Evolutionary conservation across 805 yeast species (phyloP).

Genomic region (Saturnispora zaruensis): DNA sequence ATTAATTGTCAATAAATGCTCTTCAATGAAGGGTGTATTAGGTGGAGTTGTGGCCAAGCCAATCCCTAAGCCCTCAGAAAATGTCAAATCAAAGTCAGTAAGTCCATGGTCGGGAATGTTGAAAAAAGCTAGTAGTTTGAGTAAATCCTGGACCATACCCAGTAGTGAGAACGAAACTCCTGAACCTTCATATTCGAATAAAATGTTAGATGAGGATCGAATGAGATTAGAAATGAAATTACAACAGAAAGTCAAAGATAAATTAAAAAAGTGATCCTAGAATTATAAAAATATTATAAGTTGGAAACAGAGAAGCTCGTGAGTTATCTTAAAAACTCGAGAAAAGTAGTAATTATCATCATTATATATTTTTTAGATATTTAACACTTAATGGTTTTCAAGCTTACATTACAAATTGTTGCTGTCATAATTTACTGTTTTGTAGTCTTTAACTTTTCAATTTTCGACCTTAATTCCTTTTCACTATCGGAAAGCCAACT

Average conservation of each 20-base stretch:
- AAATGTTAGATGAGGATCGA: slow-evolving; percentile 34
- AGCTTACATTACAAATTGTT: neutral
- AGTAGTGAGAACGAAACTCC: slow-evolving; percentile 11
- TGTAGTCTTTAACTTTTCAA: slow-evolving; percentile 33
- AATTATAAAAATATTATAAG: neutral
- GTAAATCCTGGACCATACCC: slow-evolving; percentile 7
- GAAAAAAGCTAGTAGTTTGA: slow-evolving; percentile 5
- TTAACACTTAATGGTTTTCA: neutral
- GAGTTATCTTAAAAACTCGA: no score
- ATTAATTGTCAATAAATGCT: neutral
- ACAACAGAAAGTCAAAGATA: slow-evolving; percentile 34
- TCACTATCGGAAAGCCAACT: slow-evolving; percentile 79
- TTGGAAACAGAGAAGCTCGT: no score
- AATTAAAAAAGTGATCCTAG: slow-evolving; percentile 20
- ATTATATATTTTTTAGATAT: neutral
- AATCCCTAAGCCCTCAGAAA: neutral
- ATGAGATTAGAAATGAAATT: slow-evolving; percentile 40
- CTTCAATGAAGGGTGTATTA: slow-evolving; percentile 4
- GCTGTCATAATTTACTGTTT: slow-evolving; percentile 1
- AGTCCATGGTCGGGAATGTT: slow-evolving; percentile 7
- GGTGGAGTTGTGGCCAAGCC: slow-evolving; percentile 6
- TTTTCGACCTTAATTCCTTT: slow-evolving; percentile 53
- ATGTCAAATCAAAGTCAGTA: neutral
- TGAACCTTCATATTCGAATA: neutral
- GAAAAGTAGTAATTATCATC: neutral